Evolutionary conservation across 1,284 basidiomycete species (phyloP), one percentile per base, ranked within the genome.

Genomic region (Testicularia cyperi): DNA sequence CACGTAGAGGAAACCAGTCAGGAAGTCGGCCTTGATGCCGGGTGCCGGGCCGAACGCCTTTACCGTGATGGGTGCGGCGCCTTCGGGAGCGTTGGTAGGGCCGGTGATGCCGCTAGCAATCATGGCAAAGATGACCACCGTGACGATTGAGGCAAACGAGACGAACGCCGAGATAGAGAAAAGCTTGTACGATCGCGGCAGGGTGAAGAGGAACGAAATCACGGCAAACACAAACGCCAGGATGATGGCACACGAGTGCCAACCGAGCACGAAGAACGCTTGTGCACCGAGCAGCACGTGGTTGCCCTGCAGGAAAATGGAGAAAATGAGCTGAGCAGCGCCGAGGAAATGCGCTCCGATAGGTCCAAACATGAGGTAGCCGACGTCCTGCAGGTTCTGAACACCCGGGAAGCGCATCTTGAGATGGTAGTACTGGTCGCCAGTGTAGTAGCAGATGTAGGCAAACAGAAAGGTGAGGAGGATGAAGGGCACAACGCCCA

Each of bases 51-150:
- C 67, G 22, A 71, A 71, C 0, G 64, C 68, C 15, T 55, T 48
- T 6, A 67, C 35, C 16, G 29, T 38, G 45, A 54, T 46, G 19
- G 60, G 60, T 23, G 64, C 57, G 2, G 60, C 54, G 22, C 38
- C 38, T 6, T 43, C 44, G 5, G 53, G 37, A 0, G 37, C 52
- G 36, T 70, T 70, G 15, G 43, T 39, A 7, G 68, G 65, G 8
- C 66, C 68, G 2, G 68, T 44, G 21, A 72, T 27, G 14, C 63
- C 66, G 33, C 58, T 57, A 7, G 70, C 56, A 21, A 72, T 69
- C 68, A 72, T 70, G 27, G 62, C 65, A 38, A 69, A 56, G 46
- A 68, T 51, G 26, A 71, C 65, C 13, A 65, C 65, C 16, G 43
- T 42, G 18, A 70, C 39, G 38, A 72, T 72, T n/a, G 66, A 69